Percentiles rank a stretch among this genome's conserved stretches.
Evolutionary conservation across 306 rosid species (phyloP).

Genomic region (Inga oerstediana): DNA sequence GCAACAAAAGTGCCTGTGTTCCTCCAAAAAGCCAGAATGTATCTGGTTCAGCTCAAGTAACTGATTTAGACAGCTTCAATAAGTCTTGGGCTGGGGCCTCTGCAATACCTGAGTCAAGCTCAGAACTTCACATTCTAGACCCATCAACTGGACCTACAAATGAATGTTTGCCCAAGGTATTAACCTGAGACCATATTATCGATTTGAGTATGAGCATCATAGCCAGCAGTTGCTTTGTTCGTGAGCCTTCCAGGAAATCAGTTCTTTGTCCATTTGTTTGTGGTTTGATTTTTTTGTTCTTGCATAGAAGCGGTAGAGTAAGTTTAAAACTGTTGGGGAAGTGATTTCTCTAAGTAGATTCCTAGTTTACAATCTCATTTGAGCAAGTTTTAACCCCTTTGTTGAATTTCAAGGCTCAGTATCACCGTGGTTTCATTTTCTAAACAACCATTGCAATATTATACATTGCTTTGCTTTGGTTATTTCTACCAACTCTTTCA

Average conservation of each 20-base stretch:
- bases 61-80: constrained; percentile 34
- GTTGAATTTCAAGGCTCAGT: neutral
- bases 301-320: constrained; percentile 1
- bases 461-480: constrained; percentile 10
- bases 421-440: constrained; percentile 15
- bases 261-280: constrained; percentile 4
- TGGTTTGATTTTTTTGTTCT: constrained; percentile 3
- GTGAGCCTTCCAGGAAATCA: neutral
- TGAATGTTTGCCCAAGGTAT: constrained; percentile 75
- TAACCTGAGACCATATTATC: constrained; percentile 14
- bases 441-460: constrained; percentile 10
- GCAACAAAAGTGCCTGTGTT: constrained; percentile 41
- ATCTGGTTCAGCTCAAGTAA: constrained; percentile 47
- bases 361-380: constrained; percentile 3
- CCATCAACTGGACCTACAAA: constrained; percentile 49
- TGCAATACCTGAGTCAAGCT: constrained; percentile 50
- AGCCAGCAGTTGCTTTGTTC: constrained; percentile 7
- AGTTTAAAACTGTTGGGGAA: constrained; percentile 8
- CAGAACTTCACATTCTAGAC: constrained; percentile 44
- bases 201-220: constrained; percentile 13
- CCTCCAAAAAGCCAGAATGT: constrained; percentile 52
- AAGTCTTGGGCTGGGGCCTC: constrained; percentile 60
- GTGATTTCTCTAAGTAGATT: constrained; percentile 3
- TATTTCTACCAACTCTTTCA: constrained; percentile 19
- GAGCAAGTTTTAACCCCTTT: constrained; percentile 11